Conservation (phyloP, 805 yeast species). For the Metschnikowia proteae region DNA sequence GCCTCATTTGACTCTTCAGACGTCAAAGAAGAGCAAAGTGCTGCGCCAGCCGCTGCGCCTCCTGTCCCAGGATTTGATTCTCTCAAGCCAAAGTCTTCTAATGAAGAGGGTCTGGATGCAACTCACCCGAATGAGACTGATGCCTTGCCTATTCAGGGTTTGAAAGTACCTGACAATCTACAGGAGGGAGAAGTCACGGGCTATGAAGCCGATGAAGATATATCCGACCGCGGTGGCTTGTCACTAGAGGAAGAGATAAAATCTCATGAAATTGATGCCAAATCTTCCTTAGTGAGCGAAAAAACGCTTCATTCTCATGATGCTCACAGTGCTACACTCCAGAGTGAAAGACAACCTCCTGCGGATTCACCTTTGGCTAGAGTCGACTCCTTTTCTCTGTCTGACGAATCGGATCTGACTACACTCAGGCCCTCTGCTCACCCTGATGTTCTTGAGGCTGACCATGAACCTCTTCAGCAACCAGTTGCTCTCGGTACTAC, state of each 20-base stretch:
- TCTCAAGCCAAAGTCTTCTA: neutral
- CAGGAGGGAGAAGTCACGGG: slow-evolving; percentile 45
- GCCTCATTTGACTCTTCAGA: neutral
- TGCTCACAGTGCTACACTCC: neutral
- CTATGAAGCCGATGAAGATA: slow-evolving; percentile 65
- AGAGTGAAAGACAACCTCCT: slow-evolving; percentile 8
- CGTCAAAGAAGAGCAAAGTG: neutral
- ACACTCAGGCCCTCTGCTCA: slow-evolving; percentile 1
- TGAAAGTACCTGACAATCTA: neutral
- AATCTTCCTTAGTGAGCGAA: neutral
- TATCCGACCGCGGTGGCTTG: slow-evolving; percentile 26
- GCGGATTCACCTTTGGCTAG: slow-evolving; percentile 10
- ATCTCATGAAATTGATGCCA: neutral
- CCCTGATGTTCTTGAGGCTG: slow-evolving; percentile 1
- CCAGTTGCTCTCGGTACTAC: slow-evolving; percentile 12
- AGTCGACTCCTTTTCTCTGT: slow-evolving; percentile 5
- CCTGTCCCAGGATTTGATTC: neutral
- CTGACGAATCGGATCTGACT: slow-evolving; percentile 1
- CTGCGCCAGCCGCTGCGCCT: neutral
- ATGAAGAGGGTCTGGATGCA: neutral
- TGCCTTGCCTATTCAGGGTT: neutral
- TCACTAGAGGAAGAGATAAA: neutral
- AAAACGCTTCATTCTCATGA: neutral
- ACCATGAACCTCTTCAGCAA: neutral
- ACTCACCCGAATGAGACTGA: neutral